Conservation (phyloP, 805 yeast species). For the Metschnikowia dekortorum region DNA sequence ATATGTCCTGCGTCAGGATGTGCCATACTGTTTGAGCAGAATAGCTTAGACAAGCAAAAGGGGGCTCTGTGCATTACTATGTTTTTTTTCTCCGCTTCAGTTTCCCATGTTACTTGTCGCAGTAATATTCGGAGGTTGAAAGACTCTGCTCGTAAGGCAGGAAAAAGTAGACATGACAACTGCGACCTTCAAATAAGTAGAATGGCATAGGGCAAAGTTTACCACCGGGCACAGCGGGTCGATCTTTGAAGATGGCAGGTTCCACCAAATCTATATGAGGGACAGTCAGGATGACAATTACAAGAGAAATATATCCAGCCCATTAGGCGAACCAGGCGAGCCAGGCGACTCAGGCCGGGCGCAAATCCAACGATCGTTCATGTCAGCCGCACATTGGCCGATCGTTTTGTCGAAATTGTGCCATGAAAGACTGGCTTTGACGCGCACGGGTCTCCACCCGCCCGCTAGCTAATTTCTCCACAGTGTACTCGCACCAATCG, state of each 20-base stretch:
- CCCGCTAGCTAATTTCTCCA: background rate
- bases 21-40: background rate
- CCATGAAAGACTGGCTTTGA: background rate
- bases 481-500: constrained; percentile 1
- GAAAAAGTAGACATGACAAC: too few species aligned
- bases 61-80: background rate
- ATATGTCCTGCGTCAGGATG: background rate
- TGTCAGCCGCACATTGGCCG: constrained; percentile 2
- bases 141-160: background rate
- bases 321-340: background rate
- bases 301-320: background rate
- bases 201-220: background rate
- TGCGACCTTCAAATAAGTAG: background rate
- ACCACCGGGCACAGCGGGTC: background rate
- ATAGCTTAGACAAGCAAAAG: background rate
- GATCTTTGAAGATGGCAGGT: background rate
- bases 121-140: background rate
- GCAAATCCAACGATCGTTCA: background rate
- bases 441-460: constrained; percentile 2
- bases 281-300: background rate
- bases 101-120: background rate
- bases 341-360: background rate
- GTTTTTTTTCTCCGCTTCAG: background rate
- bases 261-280: background rate
- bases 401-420: background rate